Evolutionary conservation across 208 protist species (phyloP).

Genomic region (Trypanosoma lewisi): DNA sequence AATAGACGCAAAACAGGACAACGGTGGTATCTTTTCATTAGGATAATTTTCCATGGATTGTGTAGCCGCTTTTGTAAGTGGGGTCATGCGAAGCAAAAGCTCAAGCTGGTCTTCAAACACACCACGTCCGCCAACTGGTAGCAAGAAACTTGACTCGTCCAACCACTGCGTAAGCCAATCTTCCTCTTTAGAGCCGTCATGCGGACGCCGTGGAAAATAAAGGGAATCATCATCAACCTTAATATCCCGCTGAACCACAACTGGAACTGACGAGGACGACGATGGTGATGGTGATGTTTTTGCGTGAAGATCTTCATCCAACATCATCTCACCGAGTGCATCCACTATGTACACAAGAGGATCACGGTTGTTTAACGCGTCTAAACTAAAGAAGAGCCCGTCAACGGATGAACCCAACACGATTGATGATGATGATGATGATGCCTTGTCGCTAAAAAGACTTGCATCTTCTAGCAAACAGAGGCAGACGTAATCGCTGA

Average conservation of each 20-base stretch:
- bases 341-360: constrained; percentile 25
- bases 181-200: background rate
- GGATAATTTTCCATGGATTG: background rate
- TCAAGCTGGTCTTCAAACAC: constrained; percentile 24
- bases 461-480: constrained; percentile 20
- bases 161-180: constrained; percentile 25
- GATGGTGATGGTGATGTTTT: background rate
- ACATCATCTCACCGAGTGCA: constrained; percentile 24
- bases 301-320: background rate
- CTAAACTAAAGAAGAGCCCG: constrained; percentile 16
- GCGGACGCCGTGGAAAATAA: background rate
- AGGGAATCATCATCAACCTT: background rate
- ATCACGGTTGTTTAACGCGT: constrained; percentile 6
- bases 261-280: background rate
- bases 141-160: constrained; percentile 2
- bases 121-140: constrained; percentile 3
- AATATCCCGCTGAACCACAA: constrained; percentile 5
- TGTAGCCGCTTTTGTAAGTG: background rate
- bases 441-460: background rate
- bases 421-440: background rate
- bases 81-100: constrained; percentile 9
- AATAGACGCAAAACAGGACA: constrained; percentile 18
- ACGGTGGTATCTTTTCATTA: background rate
- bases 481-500: constrained; percentile 25
- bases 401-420: background rate